Base-by-base conservation (phyloP, 2,329 filamentous ascomycete species). In the Ceratocystis lukuohia region DNA sequence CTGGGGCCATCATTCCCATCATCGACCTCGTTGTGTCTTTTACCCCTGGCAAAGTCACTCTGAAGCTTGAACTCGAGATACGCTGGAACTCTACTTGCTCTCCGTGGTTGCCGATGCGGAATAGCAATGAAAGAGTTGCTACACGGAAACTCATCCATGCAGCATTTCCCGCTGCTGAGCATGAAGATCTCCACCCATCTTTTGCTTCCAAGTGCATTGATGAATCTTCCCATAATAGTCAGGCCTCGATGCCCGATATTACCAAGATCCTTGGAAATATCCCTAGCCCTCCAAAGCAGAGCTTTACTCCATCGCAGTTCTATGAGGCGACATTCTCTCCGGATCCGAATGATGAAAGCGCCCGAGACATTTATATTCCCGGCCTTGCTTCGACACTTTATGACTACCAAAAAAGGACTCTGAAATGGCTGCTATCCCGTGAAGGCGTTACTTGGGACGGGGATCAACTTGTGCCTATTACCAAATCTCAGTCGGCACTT, bases 391-490 rank as follows among this genome's bases (percentile, higher is more conserved):
- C 84, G 0, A 76, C 75, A 0, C 75, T 91, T 0, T 91, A 85
- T 72, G 88, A 87, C 0, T 92, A 91, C 68, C 89, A 92, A 73
- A 83, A 83, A 66, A 78, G 87, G 68, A 82, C 87, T 1, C 78
- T 91, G 1, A 79, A 84, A 61, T 93, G 88, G 88, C 77, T 91
- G 67, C 74, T 92, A 59, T 75, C 76, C 53, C 80, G 86, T 59
- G 89, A 93, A 75, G 84, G 84, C 3, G 80, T 84, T 2, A 72
- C 76, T 25, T 85, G 80, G 79, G 72, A 70, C 3, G 62, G 62
- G 1, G 50, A 66, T 6, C 37, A 72, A 30, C 70, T 70, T 25
- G 28, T 57, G 22, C 15, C 53, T 17, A 17, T 5, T 25, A n/a
- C 28, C 3, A 7, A 28, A 17, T 57, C 53, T 25, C 53, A 57